Conservation (phyloP, 257 asterid genomes). For the Verbascum thapsus region DNA sequence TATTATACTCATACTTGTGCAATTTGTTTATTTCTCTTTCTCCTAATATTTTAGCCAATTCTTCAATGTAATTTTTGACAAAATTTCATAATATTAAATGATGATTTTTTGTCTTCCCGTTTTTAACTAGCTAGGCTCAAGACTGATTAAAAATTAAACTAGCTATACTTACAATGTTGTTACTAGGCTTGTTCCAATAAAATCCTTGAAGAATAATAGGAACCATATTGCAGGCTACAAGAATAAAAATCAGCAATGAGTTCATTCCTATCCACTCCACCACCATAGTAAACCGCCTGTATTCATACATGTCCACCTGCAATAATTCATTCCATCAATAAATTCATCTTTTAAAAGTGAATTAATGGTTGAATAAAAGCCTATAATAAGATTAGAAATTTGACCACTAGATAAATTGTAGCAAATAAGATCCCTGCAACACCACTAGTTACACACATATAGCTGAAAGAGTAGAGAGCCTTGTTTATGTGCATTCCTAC, state of each 20-base stretch:
- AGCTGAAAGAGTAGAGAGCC: conserved; percentile 67
- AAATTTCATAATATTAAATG: no score
- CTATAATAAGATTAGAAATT: no score
- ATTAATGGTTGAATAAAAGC: no score
- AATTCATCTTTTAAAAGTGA: no score
- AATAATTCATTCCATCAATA: no score
- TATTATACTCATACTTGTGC: no score
- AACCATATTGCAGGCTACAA: conserved; percentile 62
- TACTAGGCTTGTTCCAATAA: conserved; percentile 54
- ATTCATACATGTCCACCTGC: conserved; percentile 61
- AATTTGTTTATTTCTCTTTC: no score
- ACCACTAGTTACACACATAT: conserved; percentile 63
- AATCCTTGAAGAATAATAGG: conserved; percentile 62
- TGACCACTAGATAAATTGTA: conserved; percentile 56
- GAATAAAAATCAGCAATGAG: conserved; percentile 53
- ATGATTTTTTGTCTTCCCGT: no score
- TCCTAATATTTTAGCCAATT: no score
- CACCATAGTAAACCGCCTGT: conserved; percentile 38
- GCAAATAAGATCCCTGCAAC: conserved; percentile 64
- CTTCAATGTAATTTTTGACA: no score
- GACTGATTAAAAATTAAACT: no score
- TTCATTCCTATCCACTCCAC: conserved; percentile 67
- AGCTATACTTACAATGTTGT: conserved; percentile 50
- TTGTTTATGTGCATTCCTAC: conserved; percentile 71
- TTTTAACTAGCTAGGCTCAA: no score